A percentile compares a stretch with the other conserved stretches of the same genome.
phyloP scores from a whole-genome alignment of 306 rosid genomes.

The Cajanus cajan region DNA sequence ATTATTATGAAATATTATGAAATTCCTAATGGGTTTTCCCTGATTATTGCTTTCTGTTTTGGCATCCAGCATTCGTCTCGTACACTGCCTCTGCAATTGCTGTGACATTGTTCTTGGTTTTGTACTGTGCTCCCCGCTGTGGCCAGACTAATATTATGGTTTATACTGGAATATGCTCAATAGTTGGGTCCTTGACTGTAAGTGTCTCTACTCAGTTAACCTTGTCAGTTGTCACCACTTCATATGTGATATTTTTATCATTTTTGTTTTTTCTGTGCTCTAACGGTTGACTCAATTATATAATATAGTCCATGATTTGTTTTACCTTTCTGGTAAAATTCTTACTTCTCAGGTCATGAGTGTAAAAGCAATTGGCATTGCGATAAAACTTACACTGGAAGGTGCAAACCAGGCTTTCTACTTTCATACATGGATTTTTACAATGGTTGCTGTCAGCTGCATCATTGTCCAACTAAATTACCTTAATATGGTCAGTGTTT shows the following conservation, averaged over 20 bases:
- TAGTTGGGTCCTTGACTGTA: slow-evolving; percentile 82
- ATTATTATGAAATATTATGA: background rate
- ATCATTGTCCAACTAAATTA: slow-evolving; percentile 75
- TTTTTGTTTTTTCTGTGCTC: background rate
- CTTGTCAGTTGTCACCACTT: too few species aligned
- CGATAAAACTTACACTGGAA: slow-evolving; percentile 80
- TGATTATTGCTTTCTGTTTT: slow-evolving; percentile 32
- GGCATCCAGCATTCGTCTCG: slow-evolving; percentile 71
- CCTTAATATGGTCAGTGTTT: slow-evolving; percentile 68
- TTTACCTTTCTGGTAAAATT: slow-evolving; percentile 12
- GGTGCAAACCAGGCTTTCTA: slow-evolving; percentile 66
- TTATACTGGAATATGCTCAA: slow-evolving; percentile 75
- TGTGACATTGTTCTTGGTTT: slow-evolving; percentile 58
- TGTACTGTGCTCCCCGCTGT: slow-evolving; percentile 75
- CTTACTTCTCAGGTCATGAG: slow-evolving; percentile 73
- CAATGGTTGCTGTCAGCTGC: slow-evolving; percentile 70
- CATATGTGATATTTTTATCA: slow-evolving; percentile 7
- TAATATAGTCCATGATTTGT: background rate
- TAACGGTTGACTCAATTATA: background rate
- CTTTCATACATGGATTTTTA: slow-evolving; percentile 85
- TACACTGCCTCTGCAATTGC: slow-evolving; percentile 72
- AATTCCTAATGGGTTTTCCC: background rate
- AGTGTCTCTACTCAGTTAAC: slow-evolving; percentile 22
- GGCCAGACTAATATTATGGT: slow-evolving; percentile 81
- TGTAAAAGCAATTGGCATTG: slow-evolving; percentile 84